Base-by-base conservation (phyloP, 768 basidiomycete genomes). In the Lentinula sp. region DNA sequence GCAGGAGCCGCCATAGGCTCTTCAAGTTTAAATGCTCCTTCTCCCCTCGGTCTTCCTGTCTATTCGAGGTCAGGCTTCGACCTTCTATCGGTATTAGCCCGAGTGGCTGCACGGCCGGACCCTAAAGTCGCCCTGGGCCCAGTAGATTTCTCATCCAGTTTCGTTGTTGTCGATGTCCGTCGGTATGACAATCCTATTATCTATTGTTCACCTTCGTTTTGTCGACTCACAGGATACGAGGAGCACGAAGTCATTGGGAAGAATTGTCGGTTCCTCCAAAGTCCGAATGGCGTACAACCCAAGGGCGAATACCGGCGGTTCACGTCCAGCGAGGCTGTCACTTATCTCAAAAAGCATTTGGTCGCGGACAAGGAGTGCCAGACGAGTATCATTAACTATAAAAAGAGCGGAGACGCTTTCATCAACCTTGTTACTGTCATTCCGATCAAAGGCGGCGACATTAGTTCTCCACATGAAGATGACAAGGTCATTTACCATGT, bases 31-130 rank as follows among this genome's bases (percentile, higher is more conserved):
- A 43, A 65, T 56, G 59, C 67, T 1, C 70, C 79, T 23, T 70
- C 80, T 4, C 55, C 75, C 2, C 65, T 73, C 13, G 71, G 74
- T 8, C 70, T 80, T 21, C 85, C 88, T 2, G 79, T 98, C 2
- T 99, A 99, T 75, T 95, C 93, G 1, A 77, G 86, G 1, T 89
- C 92, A 0, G 97, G 96, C 2, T 97, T 97, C 65, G 96, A 98
- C 70, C 79, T 95, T 53, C 76, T 98, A 50, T 84, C 88, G 32
- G 80, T 97, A 48, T 80, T 98, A 31, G 80, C 89, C 9, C 82
- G 92, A 7, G 88, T 98, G 7, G 86, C 82, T 5, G 81, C 78
- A 15, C 82, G 95, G 5, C 84, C 85, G 0, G 82, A 88, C 66
- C 92, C 93, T 1, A 83, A 77, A 61, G 81, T 98, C 46, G 74